These are phyloP conservation scores for Ceratocystis colombiana DNA, from an alignment of 2,329 filamentous ascomycete genomes.

Conservation along the genomic window DNA sequence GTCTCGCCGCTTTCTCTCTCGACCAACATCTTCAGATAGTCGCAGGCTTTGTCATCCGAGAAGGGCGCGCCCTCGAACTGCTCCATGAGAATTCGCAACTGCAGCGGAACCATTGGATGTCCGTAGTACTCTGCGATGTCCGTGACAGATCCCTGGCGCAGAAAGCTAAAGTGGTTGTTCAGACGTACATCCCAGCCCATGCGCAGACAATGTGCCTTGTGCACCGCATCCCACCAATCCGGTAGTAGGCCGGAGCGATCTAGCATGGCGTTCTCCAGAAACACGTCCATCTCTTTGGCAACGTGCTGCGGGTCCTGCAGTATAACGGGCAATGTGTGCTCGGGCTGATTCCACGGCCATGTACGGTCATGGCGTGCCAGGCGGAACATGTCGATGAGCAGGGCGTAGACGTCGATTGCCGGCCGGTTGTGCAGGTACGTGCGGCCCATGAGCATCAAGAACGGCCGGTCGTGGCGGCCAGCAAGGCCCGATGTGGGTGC, in stretches of 20 bases:
- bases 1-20: background rate
- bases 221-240: background rate
- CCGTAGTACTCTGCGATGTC: background rate
- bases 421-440: constrained; percentile 4
- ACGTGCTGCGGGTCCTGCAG: constrained; percentile 2
- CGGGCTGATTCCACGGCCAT: background rate
- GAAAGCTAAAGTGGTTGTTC: constrained; percentile 3
- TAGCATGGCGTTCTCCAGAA: background rate
- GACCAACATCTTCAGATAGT: background rate
- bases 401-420: background rate
- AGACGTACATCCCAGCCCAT: background rate
- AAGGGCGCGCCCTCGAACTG: constrained; percentile 3
- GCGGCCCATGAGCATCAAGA: constrained; percentile 4
- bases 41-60: background rate
- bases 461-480: constrained; percentile 1
- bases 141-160: background rate
- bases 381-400: constrained; percentile 9
- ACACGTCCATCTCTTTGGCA: background rate
- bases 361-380: background rate
- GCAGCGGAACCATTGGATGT: background rate
- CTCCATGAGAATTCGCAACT: background rate
- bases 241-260: background rate
- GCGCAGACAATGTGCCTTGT: constrained; percentile 3
- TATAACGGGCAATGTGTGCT: background rate
- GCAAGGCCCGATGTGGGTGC: background rate